Base-by-base conservation (phyloP, 73 alveolate species). In the Uronychia binucleata region DNA sequence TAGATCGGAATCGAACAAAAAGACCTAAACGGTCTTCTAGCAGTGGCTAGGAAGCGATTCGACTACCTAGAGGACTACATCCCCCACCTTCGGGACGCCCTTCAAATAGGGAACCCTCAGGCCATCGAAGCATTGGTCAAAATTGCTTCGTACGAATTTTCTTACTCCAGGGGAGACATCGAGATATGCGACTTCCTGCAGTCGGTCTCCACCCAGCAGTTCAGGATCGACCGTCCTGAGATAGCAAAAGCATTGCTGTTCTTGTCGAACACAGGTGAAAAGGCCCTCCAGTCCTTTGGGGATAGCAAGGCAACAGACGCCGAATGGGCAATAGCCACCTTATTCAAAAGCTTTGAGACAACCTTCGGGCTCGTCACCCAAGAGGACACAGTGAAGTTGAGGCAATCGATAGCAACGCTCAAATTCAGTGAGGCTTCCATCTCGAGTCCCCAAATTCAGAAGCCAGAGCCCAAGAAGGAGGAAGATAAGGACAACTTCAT, bases 1-100 rank as follows among this genome's bases (percentile, higher is more conserved):
- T 46, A 34, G 27, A 30, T 82, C 1, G 89, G 83, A 74, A 74
- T 82, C 30, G 82, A 82, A 0, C n/a, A n/a, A 1, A 59, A 74
- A 57, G 19, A 29, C 31, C 0, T 82, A 31, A n/a, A n/a, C n/a
- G 77, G 74, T n/a, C 74, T 46, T 1, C 83, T 82, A 5, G 82
- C 89, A 26, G 60, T 79, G 25, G 80, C 89, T 29, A 60, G 82
- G n/a, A 67, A 75, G 5, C 26, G 80, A 33, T 26, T 27, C 1
- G 82, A 82, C 33, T 34, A 58, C 19, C 30, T 82, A 0, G 34
- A 74, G 0, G 78, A 60, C 58, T 57, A 82, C 57, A 58, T 31
- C 59, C 28, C 28, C 5, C 14, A 31, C 14, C 28, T 82, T 1
- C 27, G 83, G 0, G 30, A 74, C 8, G 30, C 27, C 0, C n/a